Evolutionary conservation across 169 alveolate genomes (phyloP).

Genomic region (Plasmodium vinckei): DNA sequence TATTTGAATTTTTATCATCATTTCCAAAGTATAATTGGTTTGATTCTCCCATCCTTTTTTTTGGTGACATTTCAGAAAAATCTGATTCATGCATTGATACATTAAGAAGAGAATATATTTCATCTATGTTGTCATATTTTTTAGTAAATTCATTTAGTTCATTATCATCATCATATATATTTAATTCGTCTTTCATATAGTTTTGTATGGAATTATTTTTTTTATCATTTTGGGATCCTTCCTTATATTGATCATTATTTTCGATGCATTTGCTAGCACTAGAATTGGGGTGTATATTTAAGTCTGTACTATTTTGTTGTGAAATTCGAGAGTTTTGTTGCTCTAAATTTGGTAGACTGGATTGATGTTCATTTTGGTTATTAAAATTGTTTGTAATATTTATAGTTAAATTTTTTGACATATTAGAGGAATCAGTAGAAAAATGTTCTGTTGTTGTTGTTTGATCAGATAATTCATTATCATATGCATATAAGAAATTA

Average conservation of each 20-base stretch:
- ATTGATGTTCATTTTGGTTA: background rate
- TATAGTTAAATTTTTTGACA: conserved; percentile 23
- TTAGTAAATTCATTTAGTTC: too few species aligned
- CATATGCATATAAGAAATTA: conserved; percentile 49
- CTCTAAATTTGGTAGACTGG: background rate
- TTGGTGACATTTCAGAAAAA: too few species aligned
- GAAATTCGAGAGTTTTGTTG: background rate
- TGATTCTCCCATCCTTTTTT: too few species aligned
- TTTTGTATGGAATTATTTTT: background rate
- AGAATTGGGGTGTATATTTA: background rate
- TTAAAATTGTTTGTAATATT: background rate
- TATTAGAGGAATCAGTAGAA: conserved; percentile 41
- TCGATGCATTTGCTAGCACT: background rate
- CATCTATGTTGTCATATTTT: background rate
- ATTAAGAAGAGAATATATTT: background rate
- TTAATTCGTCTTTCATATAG: background rate
- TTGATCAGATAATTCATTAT: conserved; percentile 53
- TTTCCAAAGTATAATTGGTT: too few species aligned
- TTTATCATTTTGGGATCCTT: background rate
- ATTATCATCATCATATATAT: background rate
- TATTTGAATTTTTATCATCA: too few species aligned
- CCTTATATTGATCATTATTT: background rate
- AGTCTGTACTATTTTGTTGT: background rate
- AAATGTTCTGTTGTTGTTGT: conserved; percentile 20
- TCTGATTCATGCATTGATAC: background rate